Evolutionary conservation across 345 rosid species (phyloP).

Genomic region (Laguncularia racemosa): DNA sequence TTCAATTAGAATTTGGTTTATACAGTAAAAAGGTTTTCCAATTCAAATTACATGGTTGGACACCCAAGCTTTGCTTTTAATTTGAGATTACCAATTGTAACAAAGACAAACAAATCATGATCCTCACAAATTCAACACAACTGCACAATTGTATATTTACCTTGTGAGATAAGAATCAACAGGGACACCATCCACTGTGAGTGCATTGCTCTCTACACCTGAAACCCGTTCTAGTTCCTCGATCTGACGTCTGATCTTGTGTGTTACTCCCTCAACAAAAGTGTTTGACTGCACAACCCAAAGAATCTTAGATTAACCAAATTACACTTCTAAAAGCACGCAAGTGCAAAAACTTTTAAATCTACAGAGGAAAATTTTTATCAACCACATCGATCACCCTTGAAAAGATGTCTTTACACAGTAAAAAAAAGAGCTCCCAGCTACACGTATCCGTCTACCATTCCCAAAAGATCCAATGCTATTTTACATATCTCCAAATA

Average conservation of each 20-base stretch:
- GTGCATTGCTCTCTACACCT: conserved; percentile 70
- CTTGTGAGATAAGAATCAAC: conserved; percentile 97
- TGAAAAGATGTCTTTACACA: too few relatives aligned
- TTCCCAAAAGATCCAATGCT: too few relatives aligned
- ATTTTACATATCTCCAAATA: too few relatives aligned
- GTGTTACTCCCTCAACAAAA: conserved; percentile 88
- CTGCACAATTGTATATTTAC: conserved; percentile 22
- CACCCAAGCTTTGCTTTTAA: neutral
- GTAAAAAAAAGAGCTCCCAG: too few relatives aligned
- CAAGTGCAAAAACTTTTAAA: neutral
- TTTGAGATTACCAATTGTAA: neutral
- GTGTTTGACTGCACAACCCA: conserved; percentile 63
- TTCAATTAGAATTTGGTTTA: too few relatives aligned
- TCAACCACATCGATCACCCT: too few relatives aligned
- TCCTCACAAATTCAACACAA: neutral
- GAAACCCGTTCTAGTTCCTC: conserved; percentile 93
- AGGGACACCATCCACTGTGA: conserved; percentile 92
- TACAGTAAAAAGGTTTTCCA: too few relatives aligned
- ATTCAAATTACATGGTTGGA: too few relatives aligned
- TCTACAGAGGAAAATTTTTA: too few relatives aligned
- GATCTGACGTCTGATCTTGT: conserved; percentile 96
- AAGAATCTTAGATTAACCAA: neutral
- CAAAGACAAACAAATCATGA: neutral
- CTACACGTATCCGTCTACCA: too few relatives aligned
- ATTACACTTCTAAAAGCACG: neutral